Percentiles rank a stretch among this genome's conserved stretches.
These are phyloP conservation scores for Coemansia sp. DNA, from an alignment of 192 early-diverging fungal genomes.

Conservation along the genomic window DNA sequence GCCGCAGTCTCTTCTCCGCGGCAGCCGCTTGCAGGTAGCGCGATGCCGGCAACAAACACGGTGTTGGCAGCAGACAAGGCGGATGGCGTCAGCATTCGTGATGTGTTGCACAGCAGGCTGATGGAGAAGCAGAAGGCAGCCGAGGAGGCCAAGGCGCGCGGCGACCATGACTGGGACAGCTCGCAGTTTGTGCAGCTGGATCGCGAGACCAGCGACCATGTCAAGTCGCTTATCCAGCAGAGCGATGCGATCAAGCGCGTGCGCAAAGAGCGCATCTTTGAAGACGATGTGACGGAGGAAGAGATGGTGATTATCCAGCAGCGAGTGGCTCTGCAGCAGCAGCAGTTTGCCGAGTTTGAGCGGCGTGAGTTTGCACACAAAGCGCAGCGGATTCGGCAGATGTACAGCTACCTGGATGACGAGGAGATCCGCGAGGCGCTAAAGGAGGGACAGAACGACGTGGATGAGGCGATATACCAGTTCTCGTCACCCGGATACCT, in stretches of 20 bases:
- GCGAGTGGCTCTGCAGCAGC: conserved; percentile 86
- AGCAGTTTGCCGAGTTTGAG: conserved; percentile 87
- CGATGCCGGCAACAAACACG: background rate
- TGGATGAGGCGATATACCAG: conserved; percentile 87
- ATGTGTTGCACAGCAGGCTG: conserved; percentile 48
- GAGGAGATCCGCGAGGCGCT: conserved; percentile 88
- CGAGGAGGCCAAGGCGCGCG: conserved; percentile 37
- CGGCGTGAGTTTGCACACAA: conserved; percentile 78
- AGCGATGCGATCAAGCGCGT: conserved; percentile 74
- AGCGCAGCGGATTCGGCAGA: conserved; percentile 70
- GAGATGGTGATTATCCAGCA: conserved; percentile 90
- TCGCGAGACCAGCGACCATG: conserved; percentile 54
- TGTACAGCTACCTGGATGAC: conserved; percentile 73
- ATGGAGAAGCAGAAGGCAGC: conserved; percentile 21
- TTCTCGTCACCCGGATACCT: conserved; percentile 78
- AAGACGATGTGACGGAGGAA: conserved; percentile 85
- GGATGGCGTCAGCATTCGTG: conserved; percentile 41
- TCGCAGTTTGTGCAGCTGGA: conserved; percentile 57
- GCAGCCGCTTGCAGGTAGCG: background rate
- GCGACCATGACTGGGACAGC: conserved; percentile 50
- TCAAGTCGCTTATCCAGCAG: conserved; percentile 55
- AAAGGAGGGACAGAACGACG: conserved; percentile 76
- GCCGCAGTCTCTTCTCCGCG: conserved; percentile 15
- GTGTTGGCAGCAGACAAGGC: background rate
- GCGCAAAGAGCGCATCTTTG: conserved; percentile 86